Percentiles rank a stretch among this genome's conserved stretches.
Conservation (phyloP, 192 early-diverging fungal genomes). For the Mortierella hygrophila region DNA sequence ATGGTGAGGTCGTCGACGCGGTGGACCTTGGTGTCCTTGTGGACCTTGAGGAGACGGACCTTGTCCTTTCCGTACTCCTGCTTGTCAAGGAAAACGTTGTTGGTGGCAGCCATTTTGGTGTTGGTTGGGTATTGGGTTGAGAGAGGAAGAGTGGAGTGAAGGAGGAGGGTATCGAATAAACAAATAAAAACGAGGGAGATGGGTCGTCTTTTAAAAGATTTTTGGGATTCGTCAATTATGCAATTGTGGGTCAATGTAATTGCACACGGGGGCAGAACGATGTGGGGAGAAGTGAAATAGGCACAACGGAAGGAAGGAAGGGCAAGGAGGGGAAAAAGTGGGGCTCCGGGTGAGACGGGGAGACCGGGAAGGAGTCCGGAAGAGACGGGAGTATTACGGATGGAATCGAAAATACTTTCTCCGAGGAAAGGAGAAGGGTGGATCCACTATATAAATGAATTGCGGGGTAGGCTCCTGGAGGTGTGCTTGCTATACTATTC, state of each 20-base stretch:
- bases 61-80: slow-evolving; percentile 80
- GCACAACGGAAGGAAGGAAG: too few species aligned
- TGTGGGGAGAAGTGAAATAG: background rate
- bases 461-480: background rate
- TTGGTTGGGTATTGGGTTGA: background rate
- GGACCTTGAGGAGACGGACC: slow-evolving; percentile 80
- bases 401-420: background rate
- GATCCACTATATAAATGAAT: background rate
- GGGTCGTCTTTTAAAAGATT: background rate
- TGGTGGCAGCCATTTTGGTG: slow-evolving; percentile 4
- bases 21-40: slow-evolving; percentile 71
- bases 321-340: background rate
- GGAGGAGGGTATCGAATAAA: background rate
- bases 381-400: background rate
- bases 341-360: background rate
- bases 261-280: background rate
- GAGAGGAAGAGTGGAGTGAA: background rate
- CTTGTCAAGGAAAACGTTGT: slow-evolving; percentile 50
- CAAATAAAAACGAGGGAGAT: slow-evolving; percentile 1
- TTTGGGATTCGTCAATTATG: background rate
- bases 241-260: background rate
- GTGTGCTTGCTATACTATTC: too few species aligned
- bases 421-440: background rate
- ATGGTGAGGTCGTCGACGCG: slow-evolving; percentile 78
- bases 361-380: background rate